Evolutionary conservation across 331 rosid species (phyloP), one percentile per base, ranked within the genome.

Genomic region (Rhamnella rubrinervis): DNA sequence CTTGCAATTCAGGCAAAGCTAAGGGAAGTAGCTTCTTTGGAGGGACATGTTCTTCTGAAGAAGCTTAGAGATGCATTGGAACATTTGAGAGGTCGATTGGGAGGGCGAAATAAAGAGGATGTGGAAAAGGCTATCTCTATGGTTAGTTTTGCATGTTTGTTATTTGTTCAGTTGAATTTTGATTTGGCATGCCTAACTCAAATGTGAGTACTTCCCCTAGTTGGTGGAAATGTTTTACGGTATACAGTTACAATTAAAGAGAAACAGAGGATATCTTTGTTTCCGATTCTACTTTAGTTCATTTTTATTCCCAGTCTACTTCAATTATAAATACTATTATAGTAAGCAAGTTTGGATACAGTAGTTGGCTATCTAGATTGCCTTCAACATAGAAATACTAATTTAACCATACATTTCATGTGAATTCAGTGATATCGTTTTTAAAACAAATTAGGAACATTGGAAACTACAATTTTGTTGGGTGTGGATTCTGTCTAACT

Each of bases 31-130:
- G 88, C 96, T 76, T 91, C 98, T 66, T 86, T 93, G 89, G 98
- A 93, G 82, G 98, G 98, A 55, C 98, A 93, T 78, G 97, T 93
- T 72, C 91, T 93, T 73, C 80, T 91, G 87, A 93, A 93, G 85
- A 93, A 93, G 79, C 91, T 93, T 59, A 81, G 96, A 80, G 98
- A 93, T 84, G 98, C 98, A n/a, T 78, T 93, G 65, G 98, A 93
- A 73, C 83, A 67, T 68, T 66, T 93, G 65, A 88, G 88, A 78
- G 95, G 95, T 57, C 78, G 84, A 62, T 83, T 93, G 81, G 76
- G 88, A 0, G 98, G 97, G 70, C 84, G 81, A 72, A 72, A 87
- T 72, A 93, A 89, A 85, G 98, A 93, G 86, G 98, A 87, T 78
- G 98, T 93, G 65, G 96, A 88, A 88, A 86, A 85, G 80, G 97